Evolutionary conservation across 345 rosid species (phyloP).

Genomic region (Aurinia saxatilis): DNA sequence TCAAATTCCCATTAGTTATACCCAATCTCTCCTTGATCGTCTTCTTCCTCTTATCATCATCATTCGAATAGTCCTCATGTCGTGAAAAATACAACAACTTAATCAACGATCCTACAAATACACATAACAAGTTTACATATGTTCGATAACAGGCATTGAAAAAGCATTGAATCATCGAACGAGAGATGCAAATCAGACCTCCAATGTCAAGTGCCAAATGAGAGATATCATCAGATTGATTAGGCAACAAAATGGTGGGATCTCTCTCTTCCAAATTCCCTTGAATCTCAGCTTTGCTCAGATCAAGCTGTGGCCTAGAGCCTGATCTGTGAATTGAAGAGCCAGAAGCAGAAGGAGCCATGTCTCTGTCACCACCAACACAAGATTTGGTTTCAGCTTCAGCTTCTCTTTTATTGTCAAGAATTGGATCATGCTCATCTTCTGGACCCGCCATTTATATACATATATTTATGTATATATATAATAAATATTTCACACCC

Average conservation of each 20-base stretch:
- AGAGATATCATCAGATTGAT: constrained; percentile 96
- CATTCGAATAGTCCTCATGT: constrained; percentile 63
- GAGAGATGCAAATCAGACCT: constrained; percentile 35
- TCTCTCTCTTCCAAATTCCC: constrained; percentile 88
- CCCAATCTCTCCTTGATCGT: constrained; percentile 70
- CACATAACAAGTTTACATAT: not conserved
- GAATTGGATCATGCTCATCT: constrained; percentile 35
- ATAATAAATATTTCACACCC: not conserved
- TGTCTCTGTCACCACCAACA: constrained; percentile 49
- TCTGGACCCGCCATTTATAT: constrained; percentile 19
- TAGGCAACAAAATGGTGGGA: constrained; percentile 93
- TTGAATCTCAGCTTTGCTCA: constrained; percentile 94
- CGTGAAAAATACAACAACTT: constrained; percentile 96
- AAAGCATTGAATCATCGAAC: not conserved
- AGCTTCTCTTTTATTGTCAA: constrained; percentile 29
- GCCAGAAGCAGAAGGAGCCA: constrained; percentile 46
- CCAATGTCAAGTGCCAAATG: constrained; percentile 97
- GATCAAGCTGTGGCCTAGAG: constrained; percentile 94
- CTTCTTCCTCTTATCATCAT: constrained; percentile 67
- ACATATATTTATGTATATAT: not conserved
- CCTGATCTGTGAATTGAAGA: constrained; percentile 80
- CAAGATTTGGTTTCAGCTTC: constrained; percentile 26
- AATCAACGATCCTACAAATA: constrained; percentile 78
- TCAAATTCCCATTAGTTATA: constrained; percentile 65
- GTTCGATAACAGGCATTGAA: not conserved